Base-by-base conservation (phyloP, 2,329 filamentous ascomycete genomes). In the Pseudopyrenochaeta lycopersici region DNA sequence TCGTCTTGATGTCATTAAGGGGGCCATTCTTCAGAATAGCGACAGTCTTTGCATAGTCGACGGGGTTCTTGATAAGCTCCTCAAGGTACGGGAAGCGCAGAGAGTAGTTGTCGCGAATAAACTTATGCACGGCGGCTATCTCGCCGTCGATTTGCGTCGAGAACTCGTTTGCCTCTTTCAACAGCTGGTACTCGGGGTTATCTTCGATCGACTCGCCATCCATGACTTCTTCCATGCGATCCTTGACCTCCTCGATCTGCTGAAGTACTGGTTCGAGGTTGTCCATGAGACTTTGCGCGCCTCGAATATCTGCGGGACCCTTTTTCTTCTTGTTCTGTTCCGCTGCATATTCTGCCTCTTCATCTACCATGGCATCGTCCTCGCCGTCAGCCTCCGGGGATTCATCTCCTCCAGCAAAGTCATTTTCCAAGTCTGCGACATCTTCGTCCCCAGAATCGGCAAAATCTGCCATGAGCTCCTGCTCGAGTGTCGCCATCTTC, bases 11-110 rank as follows among this genome's bases (percentile, higher is more conserved):
- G 66, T 88, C 90, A 68, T 96, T 89, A 81, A 98, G 85, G 12
- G 95, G 92, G 0, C 92, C 92, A 78, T 98, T 98, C 64, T 91
- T 90, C 58, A 99, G 85, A 61, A 98, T 96, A 3, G 91, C 88
- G 7, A 98, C 95, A 0, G 95, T 91, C 79, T 96, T 97, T 23
- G 94, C 92, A 78, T 97, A 99, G 73, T 97, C 92, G 45, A 98
- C 84, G 1, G 95, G 92, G 67, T 94, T 97, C 52, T 91, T 92
- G 55, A 99, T 89, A 30, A 99, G 85, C 15, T 85, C 86, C 76
- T 99, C 95, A 35, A 99, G 85, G 76, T 97, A 94, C 0, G 95
- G 94, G 69, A 98, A 99, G 56, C 94, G 87, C 15, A 90, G 84
- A 9, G 93, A 97, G 79, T 99, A 99, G 77, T 97, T 92, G 70